Base-by-base conservation (phyloP, 2,329 filamentous ascomycete genomes). In the Aspergillus luchuensis region DNA sequence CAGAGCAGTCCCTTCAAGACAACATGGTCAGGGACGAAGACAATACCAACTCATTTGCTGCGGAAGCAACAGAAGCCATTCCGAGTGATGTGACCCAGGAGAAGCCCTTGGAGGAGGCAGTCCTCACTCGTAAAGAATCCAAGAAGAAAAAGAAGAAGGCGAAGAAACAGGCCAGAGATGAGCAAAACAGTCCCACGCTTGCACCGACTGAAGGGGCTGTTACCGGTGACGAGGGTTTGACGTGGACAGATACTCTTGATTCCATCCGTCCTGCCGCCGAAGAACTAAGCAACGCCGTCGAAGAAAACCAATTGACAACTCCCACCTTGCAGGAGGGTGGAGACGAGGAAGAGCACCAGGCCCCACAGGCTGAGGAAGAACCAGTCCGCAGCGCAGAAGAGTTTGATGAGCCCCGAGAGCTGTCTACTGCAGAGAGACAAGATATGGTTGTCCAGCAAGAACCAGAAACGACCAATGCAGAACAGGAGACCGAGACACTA, bases 101-200 rank as follows among this genome's bases (percentile, higher is more conserved):
- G 51, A 45, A 21, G n/a, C 17, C 11, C 6, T 25, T 25, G 23
- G 21, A 30, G 13, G 47, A 25, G 25, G 21, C 30, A 25, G 13
- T 33, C 19, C 41, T 63, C 11, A 65, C 56, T 30, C 64, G 55
- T 30, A 65, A 66, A 25, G 38, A 57, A 38, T 69, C 66, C 4
- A 64, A 67, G 58, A 68, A 67, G 57, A 61, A 65, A 57, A 66
- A 63, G 56, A 66, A 69, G 58, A 69, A 68, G 57, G 67, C 59
- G 5, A 66, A 60, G 36, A 69, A 65, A 39, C 63, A 64, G 45
- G 48, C 39, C 10, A 61, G 60, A 30, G 56, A 62, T 43, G 58
- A 59, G 38, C 56, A 53, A 33, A 54, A 56, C n/a, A 11, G 15
- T 2, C 15, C 30, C 23, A 10, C 25, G 17, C 39, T 58, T n/a